phyloP scores from a whole-genome alignment of 768 basidiomycete genomes.

The Leucocoprinus sp. region DNA sequence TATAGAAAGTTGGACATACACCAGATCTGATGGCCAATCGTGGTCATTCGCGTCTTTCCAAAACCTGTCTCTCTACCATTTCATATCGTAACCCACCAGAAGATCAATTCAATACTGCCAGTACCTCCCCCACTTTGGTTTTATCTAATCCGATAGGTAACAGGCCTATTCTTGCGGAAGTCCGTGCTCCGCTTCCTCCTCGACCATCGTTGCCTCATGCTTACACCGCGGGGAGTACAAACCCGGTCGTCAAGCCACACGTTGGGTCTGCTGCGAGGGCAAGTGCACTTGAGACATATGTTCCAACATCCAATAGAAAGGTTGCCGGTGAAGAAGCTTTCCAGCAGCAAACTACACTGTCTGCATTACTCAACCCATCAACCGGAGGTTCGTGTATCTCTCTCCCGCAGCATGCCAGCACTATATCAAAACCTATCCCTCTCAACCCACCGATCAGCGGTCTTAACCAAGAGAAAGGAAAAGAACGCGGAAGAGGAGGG shows the following conservation, averaged over 20 bases:
- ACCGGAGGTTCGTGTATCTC: background rate
- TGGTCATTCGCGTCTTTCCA: slow-evolving; percentile 23
- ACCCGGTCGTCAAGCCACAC: slow-evolving; percentile 24
- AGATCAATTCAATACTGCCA: slow-evolving; percentile 20
- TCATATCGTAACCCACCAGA: slow-evolving; percentile 55
- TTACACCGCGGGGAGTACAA: slow-evolving; percentile 10
- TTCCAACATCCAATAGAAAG: no score
- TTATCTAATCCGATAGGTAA: slow-evolving; percentile 64
- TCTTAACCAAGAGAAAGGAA: slow-evolving; percentile 6
- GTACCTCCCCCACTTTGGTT: slow-evolving; percentile 33
- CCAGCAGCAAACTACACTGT: background rate
- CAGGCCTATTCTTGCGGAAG: slow-evolving; percentile 63
- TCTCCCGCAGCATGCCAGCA: background rate
- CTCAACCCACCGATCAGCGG: slow-evolving; percentile 2
- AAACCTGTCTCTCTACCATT: slow-evolving; percentile 19
- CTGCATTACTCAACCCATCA: background rate
- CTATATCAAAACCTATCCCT: slow-evolving; percentile 5
- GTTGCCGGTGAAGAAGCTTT: no score
- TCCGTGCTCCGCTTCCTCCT: slow-evolving; percentile 43
- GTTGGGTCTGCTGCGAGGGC: slow-evolving; percentile 17
- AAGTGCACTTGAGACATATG: slow-evolving; percentile 5
- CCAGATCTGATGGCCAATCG: slow-evolving; percentile 17
- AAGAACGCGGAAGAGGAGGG: slow-evolving; percentile 21
- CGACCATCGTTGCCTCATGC: background rate
- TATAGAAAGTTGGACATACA: slow-evolving; percentile 43